Conservation (phyloP, 192 early-diverging fungal species). For the Thamnidium elegans region DNA sequence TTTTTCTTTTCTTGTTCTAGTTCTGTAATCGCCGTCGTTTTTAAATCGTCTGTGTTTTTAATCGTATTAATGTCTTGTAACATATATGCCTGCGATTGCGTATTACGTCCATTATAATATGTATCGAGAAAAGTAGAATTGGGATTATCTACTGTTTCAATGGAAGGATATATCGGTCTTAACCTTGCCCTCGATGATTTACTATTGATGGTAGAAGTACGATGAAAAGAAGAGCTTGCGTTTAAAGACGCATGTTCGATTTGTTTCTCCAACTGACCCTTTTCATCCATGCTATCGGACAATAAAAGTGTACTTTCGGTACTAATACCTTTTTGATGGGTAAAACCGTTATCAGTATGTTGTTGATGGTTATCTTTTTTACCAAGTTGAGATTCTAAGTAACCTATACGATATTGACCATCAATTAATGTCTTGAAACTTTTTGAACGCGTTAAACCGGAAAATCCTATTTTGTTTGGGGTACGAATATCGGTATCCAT, state of each 20-base stretch:
- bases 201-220: no score
- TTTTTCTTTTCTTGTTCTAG: not conserved
- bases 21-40: not conserved
- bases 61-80: not conserved
- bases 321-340: conserved; percentile 18
- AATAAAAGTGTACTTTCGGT: conserved; percentile 17
- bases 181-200: not conserved
- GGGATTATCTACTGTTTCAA: no score
- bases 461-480: conserved; percentile 40
- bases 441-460: conserved; percentile 35
- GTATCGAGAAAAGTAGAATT: not conserved
- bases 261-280: no score
- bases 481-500: conserved; percentile 58
- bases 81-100: not conserved
- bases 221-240: not conserved
- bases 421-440: conserved; percentile 34
- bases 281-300: not conserved
- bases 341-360: conserved; percentile 43
- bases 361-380: not conserved
- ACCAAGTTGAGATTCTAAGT: conserved; percentile 30
- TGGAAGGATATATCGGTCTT: not conserved
- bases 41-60: conserved; percentile 1
- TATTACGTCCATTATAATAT: not conserved
- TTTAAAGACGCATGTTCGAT: not conserved
- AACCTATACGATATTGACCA: conserved; percentile 37